Percentiles rank a stretch among this genome's conserved stretches.
These are phyloP conservation scores for Globisporangium emineosum DNA, from an alignment of 352 stramenopile genomes.

Conservation along the genomic window DNA sequence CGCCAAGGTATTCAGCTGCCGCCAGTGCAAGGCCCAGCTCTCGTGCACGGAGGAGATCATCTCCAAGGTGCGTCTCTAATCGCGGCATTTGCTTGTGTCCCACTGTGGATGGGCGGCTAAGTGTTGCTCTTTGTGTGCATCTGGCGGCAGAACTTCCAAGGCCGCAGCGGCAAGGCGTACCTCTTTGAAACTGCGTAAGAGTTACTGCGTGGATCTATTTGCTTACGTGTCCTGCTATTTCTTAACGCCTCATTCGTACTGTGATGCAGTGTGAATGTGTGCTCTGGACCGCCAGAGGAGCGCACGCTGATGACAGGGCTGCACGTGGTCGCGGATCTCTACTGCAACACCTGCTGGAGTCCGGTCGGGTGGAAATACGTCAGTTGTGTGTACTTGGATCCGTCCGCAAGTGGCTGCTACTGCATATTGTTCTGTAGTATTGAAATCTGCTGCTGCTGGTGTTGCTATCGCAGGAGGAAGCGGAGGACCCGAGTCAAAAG, in stretches of 20 bases:
- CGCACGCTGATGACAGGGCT: constrained; percentile 92
- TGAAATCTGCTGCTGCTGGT: not conserved
- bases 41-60: constrained; percentile 93
- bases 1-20: constrained; percentile 88
- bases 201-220: not conserved
- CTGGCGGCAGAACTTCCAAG: constrained; percentile 68
- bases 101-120: not conserved
- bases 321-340: constrained; percentile 93
- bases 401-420: no score
- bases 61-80: constrained; percentile 80
- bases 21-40: constrained; percentile 89
- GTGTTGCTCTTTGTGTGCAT: not conserved
- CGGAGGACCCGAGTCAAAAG: constrained; percentile 91
- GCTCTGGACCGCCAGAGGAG: constrained; percentile 83
- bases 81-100: not conserved
- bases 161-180: constrained; percentile 86
- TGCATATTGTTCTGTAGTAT: not conserved
- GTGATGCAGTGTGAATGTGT: constrained; percentile 79
- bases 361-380: constrained; percentile 95
- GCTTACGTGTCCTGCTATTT: not conserved
- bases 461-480: constrained; percentile 59
- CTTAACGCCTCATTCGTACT: not conserved
- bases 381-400: not conserved
- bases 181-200: constrained; percentile 89
- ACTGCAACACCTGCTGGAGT: constrained; percentile 90